A percentile compares a stretch with the other conserved stretches of the same genome.
Conservation (phyloP, 2,329 filamentous ascomycete genomes). For the Aureobasidium mangrovei region DNA sequence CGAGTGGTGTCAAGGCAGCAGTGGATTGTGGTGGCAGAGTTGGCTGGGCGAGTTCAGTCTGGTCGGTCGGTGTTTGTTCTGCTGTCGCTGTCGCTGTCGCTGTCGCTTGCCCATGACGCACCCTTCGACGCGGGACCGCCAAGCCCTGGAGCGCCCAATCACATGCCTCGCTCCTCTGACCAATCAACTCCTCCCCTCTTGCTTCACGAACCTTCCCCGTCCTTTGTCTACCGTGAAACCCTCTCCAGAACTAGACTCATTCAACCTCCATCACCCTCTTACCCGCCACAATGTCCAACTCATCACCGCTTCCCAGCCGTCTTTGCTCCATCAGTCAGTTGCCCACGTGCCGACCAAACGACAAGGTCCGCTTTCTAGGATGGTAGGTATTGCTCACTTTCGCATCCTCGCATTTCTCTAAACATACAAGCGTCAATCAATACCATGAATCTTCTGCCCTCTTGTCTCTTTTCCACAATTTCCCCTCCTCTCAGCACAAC, state of each 20-base stretch:
- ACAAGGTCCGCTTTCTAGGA: slow-evolving; percentile 87
- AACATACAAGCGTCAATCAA: slow-evolving; percentile 44
- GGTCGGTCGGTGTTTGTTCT: not conserved
- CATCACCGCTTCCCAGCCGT: slow-evolving; percentile 46
- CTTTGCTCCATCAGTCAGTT: slow-evolving; percentile 42
- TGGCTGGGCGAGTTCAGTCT: no score
- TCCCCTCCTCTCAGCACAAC: slow-evolving; percentile 35
- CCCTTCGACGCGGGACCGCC: not conserved
- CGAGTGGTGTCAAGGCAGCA: not conserved
- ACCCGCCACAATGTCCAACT: not conserved
- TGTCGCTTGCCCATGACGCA: slow-evolving; percentile 3
- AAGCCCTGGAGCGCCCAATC: slow-evolving; percentile 7
- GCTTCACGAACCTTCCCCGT: not conserved
- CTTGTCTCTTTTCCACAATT: slow-evolving; percentile 60
- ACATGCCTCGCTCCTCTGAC: not conserved
- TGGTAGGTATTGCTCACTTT: slow-evolving; percentile 53
- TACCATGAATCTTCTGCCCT: slow-evolving; percentile 51
- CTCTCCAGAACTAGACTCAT: not conserved
- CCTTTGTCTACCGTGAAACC: no score
- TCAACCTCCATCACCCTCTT: not conserved
- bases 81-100: slow-evolving; percentile 4
- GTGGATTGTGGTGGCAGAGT: not conserved
- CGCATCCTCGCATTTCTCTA: not conserved
- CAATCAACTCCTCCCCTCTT: not conserved
- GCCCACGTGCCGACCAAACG: slow-evolving; percentile 42